Percentiles rank a stretch among this genome's conserved stretches.
These are phyloP conservation scores for Botrytis aclada DNA, from an alignment of 2,329 filamentous ascomycete genomes.

Conservation along the genomic window DNA sequence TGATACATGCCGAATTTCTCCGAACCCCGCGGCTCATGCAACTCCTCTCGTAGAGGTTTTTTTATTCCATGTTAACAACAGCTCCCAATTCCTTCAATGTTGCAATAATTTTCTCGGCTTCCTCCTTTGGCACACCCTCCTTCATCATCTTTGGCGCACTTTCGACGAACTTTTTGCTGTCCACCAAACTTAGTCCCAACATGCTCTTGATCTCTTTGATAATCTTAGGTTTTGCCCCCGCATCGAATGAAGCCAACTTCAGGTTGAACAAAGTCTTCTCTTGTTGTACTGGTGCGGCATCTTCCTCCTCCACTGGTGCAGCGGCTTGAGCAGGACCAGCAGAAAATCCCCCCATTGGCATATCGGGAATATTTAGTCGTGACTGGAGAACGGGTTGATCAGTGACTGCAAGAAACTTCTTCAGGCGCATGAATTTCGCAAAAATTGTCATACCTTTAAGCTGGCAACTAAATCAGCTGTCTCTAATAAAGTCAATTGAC, in stretches of 20 bases:
- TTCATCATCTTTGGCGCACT: slow-evolving; percentile 98
- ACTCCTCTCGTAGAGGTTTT: slow-evolving; percentile 53
- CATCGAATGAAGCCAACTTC: slow-evolving; percentile 88
- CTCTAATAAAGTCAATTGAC: slow-evolving; percentile 94
- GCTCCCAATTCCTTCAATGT: slow-evolving; percentile 91
- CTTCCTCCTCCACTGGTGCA: slow-evolving; percentile 74
- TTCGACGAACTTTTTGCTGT: slow-evolving; percentile 99
- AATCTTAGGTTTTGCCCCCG: slow-evolving; percentile 90
- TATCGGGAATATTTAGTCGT: slow-evolving; percentile 95
- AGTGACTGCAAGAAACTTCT: slow-evolving; percentile 19
- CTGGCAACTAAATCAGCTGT: slow-evolving; percentile 92
- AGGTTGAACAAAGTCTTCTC: slow-evolving; percentile 98
- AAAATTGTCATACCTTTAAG: slow-evolving; percentile 71
- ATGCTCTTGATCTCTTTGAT: slow-evolving; percentile 99
- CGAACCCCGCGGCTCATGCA: slow-evolving; percentile 28
- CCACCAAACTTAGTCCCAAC: slow-evolving; percentile 91
- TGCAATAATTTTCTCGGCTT: slow-evolving; percentile 97
- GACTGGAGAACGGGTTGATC: slow-evolving; percentile 53
- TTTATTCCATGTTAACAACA: slow-evolving; percentile 87
- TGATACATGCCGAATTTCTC: slow-evolving; percentile 34
- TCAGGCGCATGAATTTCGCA: background rate
- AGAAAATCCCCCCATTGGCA: slow-evolving; percentile 89
- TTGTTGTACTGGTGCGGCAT: slow-evolving; percentile 81
- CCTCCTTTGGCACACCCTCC: slow-evolving; percentile 97
- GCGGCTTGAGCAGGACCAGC: slow-evolving; percentile 57